Evolutionary conservation across 352 stramenopile genomes (phyloP), one percentile per base, ranked within the genome.

Genomic region (Phytophthora megakarya): DNA sequence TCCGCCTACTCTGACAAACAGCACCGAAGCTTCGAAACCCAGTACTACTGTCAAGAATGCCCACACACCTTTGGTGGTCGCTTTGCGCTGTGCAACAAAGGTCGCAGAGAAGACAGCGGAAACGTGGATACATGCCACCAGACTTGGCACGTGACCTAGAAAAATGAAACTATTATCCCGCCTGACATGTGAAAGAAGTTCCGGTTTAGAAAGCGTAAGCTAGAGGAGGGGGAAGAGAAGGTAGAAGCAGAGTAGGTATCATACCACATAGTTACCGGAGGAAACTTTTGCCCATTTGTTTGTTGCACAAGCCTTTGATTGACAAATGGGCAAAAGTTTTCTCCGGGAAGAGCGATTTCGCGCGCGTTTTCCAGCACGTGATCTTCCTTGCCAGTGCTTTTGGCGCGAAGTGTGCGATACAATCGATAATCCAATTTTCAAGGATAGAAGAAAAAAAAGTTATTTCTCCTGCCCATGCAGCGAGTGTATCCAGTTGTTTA

Each of bases 111-210:
- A 21, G 25, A 57, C 2, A 28, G 22, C 8, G 35, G 33, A 5
- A 61, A 71, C 21, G 63, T 45, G 10, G n/a, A 50, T 37, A 67
- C 26, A 2, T 72, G 56, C 18, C 15, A 22, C 11, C 63, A 66
- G 21, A 37, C 60, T 0, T 67, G 55, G 50, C 63, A 66, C 18
- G 44, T 32, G 0, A 72, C 37, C 4, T 58, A 54, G 48, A 65
- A 65, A 18, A 40, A 65, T 35, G 48, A 48, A 1, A 51, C n/a
- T 0, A 39, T 19, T 10, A 58, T 65, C 8, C 48, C 62, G 2
- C 39, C 44, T 1, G 33, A 54, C 8, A 39, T 58, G 37, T 30
- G 50, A 10, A 42, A 37, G 30, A 64, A 65, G 18, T 62, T 59
- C 42, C 50, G 47, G 33, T 70, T 70, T 18, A 32, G 48, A 13